Evolutionary conservation across 306 rosid genomes (phyloP).

Genomic region (Vicia villosa): DNA sequence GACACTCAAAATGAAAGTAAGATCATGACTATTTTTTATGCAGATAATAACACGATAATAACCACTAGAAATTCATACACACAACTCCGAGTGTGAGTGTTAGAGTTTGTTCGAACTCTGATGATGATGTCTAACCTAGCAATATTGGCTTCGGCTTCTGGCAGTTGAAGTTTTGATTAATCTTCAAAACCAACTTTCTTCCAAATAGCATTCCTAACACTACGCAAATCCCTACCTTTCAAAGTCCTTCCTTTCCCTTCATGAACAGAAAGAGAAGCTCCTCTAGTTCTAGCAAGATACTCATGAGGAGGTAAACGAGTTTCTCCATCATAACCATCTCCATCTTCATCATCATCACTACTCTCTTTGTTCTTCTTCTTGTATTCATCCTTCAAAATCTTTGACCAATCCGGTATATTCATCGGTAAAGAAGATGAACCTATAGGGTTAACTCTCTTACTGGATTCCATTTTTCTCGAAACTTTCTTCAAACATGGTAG

Average conservation of each 20-base stretch:
- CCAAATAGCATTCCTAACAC: slow-evolving; percentile 92
- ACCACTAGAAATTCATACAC: no score
- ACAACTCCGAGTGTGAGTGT: no score
- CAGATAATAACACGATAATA: no score
- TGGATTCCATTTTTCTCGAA: slow-evolving; percentile 22
- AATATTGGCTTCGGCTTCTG: no score
- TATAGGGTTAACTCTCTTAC: slow-evolving; percentile 22
- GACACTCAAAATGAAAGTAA: slow-evolving; percentile 35
- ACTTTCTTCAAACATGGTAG: slow-evolving; percentile 38
- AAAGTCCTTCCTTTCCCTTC: slow-evolving; percentile 93
- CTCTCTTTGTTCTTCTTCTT: slow-evolving; percentile 34
- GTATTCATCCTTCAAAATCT: slow-evolving; percentile 62
- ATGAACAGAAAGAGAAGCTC: slow-evolving; percentile 77
- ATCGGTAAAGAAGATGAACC: slow-evolving; percentile 60
- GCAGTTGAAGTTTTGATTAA: background rate
- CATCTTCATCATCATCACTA: slow-evolving; percentile 22
- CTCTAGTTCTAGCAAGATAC: slow-evolving; percentile 79
- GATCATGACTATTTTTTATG: no score
- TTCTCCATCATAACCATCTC: slow-evolving; percentile 3
- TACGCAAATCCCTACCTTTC: slow-evolving; percentile 78
- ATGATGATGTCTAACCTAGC: no score
- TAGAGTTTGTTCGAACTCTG: no score
- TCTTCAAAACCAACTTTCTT: slow-evolving; percentile 79
- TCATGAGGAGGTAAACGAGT: slow-evolving; percentile 71
- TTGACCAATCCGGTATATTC: slow-evolving; percentile 85